Percentiles rank a stretch among this genome's conserved stretches.
Evolutionary conservation across 2,329 filamentous ascomycete genomes (phyloP).

Genomic region (Tolypocladium cylindrosporum): DNA sequence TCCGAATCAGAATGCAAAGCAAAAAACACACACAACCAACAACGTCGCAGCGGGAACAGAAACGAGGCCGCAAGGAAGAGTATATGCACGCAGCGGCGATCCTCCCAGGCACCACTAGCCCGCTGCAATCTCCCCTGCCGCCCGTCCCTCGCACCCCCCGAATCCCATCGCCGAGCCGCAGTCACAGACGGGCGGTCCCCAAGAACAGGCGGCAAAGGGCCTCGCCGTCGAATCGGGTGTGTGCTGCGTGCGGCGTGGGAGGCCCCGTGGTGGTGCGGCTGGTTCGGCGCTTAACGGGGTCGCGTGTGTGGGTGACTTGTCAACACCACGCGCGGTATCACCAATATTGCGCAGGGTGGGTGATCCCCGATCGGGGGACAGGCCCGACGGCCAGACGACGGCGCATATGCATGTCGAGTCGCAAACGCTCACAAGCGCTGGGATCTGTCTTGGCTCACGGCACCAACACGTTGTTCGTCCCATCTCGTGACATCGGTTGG

Average conservation of each 20-base stretch:
- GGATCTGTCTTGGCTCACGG: background rate
- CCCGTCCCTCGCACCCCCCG: background rate
- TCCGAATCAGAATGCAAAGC: background rate
- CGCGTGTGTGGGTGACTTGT: background rate
- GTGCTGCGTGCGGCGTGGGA: background rate
- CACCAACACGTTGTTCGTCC: background rate
- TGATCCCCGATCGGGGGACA: background rate
- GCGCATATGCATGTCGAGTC: background rate
- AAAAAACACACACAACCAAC: background rate
- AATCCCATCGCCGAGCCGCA: background rate
- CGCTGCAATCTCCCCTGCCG: background rate
- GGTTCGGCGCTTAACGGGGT: background rate
- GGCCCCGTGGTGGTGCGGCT: background rate
- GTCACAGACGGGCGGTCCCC: background rate
- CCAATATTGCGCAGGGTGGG: background rate
- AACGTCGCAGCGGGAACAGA: background rate
- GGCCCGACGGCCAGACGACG: background rate
- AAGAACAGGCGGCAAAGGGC: background rate
- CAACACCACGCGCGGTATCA: background rate
- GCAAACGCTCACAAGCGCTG: background rate
- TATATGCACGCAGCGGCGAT: background rate
- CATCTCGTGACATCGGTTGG: background rate
- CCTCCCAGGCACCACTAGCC: background rate
- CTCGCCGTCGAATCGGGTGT: background rate
- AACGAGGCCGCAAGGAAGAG: background rate